These are phyloP conservation scores for Coniochaeta sp. DNA, from an alignment of 2,329 filamentous ascomycete genomes.

Conservation along the genomic window DNA sequence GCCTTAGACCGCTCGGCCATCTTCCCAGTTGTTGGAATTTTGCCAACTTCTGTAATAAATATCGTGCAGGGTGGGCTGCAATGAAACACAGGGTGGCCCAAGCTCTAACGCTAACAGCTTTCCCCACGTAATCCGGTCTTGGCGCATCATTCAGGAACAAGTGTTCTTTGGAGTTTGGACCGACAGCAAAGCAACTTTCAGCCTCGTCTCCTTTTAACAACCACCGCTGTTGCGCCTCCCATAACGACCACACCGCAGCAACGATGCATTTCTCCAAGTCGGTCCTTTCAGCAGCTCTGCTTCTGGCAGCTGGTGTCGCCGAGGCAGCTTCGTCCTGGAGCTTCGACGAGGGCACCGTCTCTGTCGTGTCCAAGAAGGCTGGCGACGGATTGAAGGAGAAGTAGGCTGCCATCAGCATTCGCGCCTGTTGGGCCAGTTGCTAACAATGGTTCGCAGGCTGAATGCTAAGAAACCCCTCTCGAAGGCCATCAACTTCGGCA, in stretches of 20 bases:
- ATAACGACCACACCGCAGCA: neutral
- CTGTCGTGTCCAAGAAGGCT: conserved; percentile 59
- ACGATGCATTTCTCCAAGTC: conserved; percentile 35
- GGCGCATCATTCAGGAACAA: conserved; percentile 1
- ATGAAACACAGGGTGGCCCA: neutral
- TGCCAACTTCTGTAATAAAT: too few relatives aligned
- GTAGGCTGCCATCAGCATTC: conserved; percentile 28
- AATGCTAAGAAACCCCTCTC: conserved; percentile 51
- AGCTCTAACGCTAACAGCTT: neutral
- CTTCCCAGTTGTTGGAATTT: neutral
- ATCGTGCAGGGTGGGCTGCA: too few relatives aligned
- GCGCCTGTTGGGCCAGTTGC: conserved; percentile 13
- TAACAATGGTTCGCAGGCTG: conserved; percentile 40
- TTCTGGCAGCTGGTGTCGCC: conserved; percentile 42
- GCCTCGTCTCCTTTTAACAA: neutral
- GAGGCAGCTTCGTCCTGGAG: conserved; percentile 58
- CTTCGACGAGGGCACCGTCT: conserved; percentile 66
- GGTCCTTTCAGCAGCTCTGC: conserved; percentile 31
- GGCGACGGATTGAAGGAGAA: conserved; percentile 57
- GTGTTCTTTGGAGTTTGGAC: conserved; percentile 4
- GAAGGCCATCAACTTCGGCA: conserved; percentile 57
- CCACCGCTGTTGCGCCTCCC: neutral
- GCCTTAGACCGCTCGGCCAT: conserved; percentile 2
- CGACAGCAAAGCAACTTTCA: neutral
- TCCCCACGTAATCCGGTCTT: conserved; percentile 3